phyloP scores from a whole-genome alignment of 495 filamentous ascomycete genomes.

The Neurospora tetrasperma region DNA sequence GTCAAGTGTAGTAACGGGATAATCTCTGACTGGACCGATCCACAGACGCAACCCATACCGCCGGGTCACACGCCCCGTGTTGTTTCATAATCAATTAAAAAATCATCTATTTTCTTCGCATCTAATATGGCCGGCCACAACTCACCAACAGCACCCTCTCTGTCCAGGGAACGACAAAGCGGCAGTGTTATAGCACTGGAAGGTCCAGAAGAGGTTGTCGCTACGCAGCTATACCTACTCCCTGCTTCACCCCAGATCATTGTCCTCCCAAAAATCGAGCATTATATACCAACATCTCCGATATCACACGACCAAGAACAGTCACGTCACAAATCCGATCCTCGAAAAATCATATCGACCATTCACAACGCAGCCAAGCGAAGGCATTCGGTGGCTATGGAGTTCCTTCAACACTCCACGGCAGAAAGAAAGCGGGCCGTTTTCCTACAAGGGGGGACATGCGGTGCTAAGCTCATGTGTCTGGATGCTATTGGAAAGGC shows the following conservation, averaged over 20 bases:
- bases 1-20: not conserved
- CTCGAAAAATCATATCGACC: slow-evolving; percentile 28
- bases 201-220: slow-evolving; percentile 35
- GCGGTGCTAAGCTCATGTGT: slow-evolving; percentile 34
- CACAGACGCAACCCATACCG: not conserved
- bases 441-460: slow-evolving; percentile 42
- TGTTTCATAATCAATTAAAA: not conserved
- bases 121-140: not conserved
- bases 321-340: slow-evolving; percentile 17
- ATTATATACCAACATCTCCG: slow-evolving; percentile 18
- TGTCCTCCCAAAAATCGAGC: slow-evolving; percentile 33
- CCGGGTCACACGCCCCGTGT: not conserved
- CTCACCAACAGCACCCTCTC: not conserved
- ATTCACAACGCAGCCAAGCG: slow-evolving; percentile 31
- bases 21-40: not conserved
- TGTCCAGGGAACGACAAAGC: slow-evolving; percentile 9
- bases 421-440: slow-evolving; percentile 34
- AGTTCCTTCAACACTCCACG: slow-evolving; percentile 33
- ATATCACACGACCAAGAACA: slow-evolving; percentile 8
- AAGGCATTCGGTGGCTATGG: slow-evolving; percentile 31
- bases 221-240: slow-evolving; percentile 41
- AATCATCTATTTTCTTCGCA: not conserved
- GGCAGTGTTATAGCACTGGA: slow-evolving; percentile 44
- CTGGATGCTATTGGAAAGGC: slow-evolving; percentile 33
- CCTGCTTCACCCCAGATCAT: slow-evolving; percentile 39